Evolutionary conservation across 306 rosid species (phyloP), one percentile per base, ranked within the genome.

Genomic region (Citrullus colocynthis): DNA sequence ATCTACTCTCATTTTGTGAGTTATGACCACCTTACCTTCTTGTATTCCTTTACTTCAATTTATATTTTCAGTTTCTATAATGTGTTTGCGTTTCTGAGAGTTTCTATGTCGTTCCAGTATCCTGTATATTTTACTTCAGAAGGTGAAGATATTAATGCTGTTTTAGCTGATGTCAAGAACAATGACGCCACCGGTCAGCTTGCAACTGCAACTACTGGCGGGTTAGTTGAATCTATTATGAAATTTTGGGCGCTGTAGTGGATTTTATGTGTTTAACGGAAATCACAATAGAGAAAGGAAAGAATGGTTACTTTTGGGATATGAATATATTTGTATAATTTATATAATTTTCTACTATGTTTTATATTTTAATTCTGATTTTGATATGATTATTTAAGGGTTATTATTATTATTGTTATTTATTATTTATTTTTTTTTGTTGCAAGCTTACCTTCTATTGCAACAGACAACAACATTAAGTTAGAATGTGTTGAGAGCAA

Each of bases 121-220:
- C 99, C 99, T 81, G 98, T 90, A 73, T 96, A 96, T 88, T 96
- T 96, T 91, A 89, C 98, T 81, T 92, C 86, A 80, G 99, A 96
- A 89, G 91, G 91, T 81, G 87, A 87, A 34, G 83, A 88, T 73
- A 83, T 89, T 78, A 84, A 82, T 74, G 88, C 93, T 66, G 90
- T 91, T 61, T 88, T 96, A 88, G 86, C 89, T 83, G 96, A 96
- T 83, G 88, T 96, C 58, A 92, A 92, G 89, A 91, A 81, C 81
- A 96, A 81, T 82, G 99, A 96, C 86, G 93, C 90, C 81, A 88
- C 91, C 76, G 99, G 96, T 81, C 99, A 96, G 86, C 97, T 93
- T 83, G 99, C 99, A 21, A 96, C 98, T 51, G 99, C 98, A 67
- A 92, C 98, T 72, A 92, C 96, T 82, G 99, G 99, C 85, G 98